Conservation (phyloP, 345 rosid species). For the Populus simonii region DNA sequence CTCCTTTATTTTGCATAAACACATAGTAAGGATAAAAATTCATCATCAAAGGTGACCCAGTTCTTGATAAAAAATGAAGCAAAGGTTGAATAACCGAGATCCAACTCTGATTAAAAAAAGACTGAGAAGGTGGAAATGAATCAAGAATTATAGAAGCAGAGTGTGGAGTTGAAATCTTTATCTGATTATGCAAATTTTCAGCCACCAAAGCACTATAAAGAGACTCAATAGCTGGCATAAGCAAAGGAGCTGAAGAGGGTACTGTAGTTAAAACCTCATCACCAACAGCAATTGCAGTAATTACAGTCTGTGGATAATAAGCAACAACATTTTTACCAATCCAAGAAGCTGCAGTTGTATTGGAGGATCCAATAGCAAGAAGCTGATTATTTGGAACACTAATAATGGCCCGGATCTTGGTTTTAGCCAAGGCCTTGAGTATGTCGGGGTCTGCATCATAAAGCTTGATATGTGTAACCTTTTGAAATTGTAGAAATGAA, state of each 20-base stretch:
- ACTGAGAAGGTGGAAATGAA: slow-evolving; percentile 91
- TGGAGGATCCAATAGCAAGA: slow-evolving; percentile 88
- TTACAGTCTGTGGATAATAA: slow-evolving; percentile 70
- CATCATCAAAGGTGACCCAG: slow-evolving; percentile 91
- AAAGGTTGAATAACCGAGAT: slow-evolving; percentile 59
- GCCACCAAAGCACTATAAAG: slow-evolving; percentile 86
- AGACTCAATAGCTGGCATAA: slow-evolving; percentile 80
- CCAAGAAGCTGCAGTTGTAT: slow-evolving; percentile 87
- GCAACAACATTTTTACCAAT: slow-evolving; percentile 73
- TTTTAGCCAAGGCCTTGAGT: slow-evolving; percentile 71
- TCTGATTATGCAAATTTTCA: slow-evolving; percentile 75
- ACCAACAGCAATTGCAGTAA: slow-evolving; percentile 76
- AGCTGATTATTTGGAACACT: slow-evolving; percentile 95
- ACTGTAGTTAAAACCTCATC: slow-evolving; percentile 89
- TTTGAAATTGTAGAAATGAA: slow-evolving; percentile 65
- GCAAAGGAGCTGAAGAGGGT: slow-evolving; percentile 78
- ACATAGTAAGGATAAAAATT: slow-evolving; percentile 96
- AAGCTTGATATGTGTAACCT: slow-evolving; percentile 67
- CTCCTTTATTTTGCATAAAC: slow-evolving; percentile 92
- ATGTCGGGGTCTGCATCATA: slow-evolving; percentile 82
- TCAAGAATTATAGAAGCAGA: slow-evolving; percentile 78
- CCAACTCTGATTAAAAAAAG: slow-evolving; percentile 88
- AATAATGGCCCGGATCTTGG: slow-evolving; percentile 83
- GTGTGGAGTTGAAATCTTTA: slow-evolving; percentile 92
- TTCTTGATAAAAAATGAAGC: slow-evolving; percentile 76